Evolutionary conservation across 148 eudicot genomes (phyloP).

Genomic region (Rheum nobile): DNA sequence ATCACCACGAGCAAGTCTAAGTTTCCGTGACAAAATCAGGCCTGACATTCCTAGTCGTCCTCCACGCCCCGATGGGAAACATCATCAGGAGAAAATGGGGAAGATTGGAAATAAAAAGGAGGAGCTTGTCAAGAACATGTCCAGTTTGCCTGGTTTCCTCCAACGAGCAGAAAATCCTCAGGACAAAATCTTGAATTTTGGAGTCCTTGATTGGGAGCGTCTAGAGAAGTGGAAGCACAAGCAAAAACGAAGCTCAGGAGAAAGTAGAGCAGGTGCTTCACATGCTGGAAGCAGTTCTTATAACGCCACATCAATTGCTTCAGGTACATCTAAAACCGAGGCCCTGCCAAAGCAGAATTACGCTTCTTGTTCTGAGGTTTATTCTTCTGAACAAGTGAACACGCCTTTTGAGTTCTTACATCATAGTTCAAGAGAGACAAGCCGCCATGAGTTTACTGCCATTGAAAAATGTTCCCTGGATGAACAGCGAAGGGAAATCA

Average conservation of each 20-base stretch:
- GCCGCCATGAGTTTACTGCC: not conserved
- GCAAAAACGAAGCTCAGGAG: constrained; percentile 17
- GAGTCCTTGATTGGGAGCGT: constrained; percentile 80
- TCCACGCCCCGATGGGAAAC: constrained; percentile 20
- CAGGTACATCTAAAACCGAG: constrained; percentile 11
- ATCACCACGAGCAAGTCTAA: constrained; percentile 22
- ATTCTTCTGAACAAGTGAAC: constrained; percentile 19
- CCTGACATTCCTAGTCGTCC: constrained; percentile 21
- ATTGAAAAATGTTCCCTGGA: not conserved
- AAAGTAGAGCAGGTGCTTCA: constrained; percentile 11
- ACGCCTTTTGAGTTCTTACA: constrained; percentile 16
- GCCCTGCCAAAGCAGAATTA: constrained; percentile 20
- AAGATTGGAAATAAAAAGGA: constrained; percentile 28
- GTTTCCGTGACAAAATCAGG: constrained; percentile 30
- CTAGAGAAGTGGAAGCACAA: constrained; percentile 61
- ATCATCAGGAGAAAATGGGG: constrained; percentile 17
- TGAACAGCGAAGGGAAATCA: constrained; percentile 14
- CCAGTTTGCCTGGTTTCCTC: constrained; percentile 69
- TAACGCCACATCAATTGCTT: not conserved
- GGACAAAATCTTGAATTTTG: constrained; percentile 55
- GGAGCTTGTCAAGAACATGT: constrained; percentile 75
- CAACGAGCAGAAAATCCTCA: constrained; percentile 43
- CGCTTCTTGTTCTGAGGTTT: constrained; percentile 13
- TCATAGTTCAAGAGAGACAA: constrained; percentile 17
- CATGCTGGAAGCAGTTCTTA: constrained; percentile 3